Base-by-base conservation (phyloP, 169 alveolate genomes). In the Cryptosporidium felis region DNA sequence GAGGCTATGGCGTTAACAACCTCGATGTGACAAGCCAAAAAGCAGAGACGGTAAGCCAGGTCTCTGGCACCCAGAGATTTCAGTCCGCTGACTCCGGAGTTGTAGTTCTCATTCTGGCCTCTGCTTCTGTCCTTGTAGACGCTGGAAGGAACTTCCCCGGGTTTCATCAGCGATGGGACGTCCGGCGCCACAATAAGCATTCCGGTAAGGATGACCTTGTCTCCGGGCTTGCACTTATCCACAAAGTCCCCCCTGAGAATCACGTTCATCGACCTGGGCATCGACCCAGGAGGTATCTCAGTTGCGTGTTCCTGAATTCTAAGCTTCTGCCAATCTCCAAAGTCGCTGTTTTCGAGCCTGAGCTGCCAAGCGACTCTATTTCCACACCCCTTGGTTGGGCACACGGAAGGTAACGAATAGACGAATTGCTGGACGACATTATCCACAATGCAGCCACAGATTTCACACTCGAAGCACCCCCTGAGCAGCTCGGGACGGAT, bases 211-310 rank as follows among this genome's bases (percentile, higher is more conserved):
- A 91, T 92, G 21, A 96, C 94, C 47, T 95, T 93, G 89, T 97
- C 99, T 30, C 99, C 99, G 8, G 99, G 99, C 82, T 97, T 96
- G 12, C 97, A 97, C 14, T 90, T 82, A 89, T 97, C 99, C 21
- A 96, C 98, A 51, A 95, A 89, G 60, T 96, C 97, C 63, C 96
- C 94, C 51, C 98, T 92, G 63, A 95, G 89, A 23, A 97, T 95
- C 3, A 97, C 96, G 82, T 97, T 99, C 63, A 97, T 95, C 30
- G 97, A 95, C 74, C 99, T 89, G 12, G 99, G 99, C 98, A 97
- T 96, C 10, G 98, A 92, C 3, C 99, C 98, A 3, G 98, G 95
- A 4, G 98, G 98, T 32, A 97, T 95, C 59, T 96, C 99, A 51
- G 91, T 94, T 21, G 98, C 96, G 53, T 94, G 93, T 89, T 96